A percentile compares a stretch with the other conserved stretches of the same genome.
phyloP scores from a whole-genome alignment of 2,329 filamentous ascomycete species.

The Verticillium albo-atrum region DNA sequence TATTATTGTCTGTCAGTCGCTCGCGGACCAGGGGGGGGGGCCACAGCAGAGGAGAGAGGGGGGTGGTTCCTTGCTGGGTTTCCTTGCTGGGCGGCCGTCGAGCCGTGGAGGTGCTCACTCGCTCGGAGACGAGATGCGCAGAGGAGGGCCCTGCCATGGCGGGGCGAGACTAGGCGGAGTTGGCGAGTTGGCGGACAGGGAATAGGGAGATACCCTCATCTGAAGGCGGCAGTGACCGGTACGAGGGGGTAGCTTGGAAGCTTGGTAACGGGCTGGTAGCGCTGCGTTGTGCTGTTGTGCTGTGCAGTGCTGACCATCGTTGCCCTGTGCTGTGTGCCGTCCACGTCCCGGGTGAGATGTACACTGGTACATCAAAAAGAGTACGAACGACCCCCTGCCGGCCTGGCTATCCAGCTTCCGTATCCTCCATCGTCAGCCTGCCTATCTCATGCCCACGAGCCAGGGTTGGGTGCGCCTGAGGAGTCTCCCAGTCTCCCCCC shows the following conservation, averaged over 20 bases:
- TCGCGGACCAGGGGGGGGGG: neutral
- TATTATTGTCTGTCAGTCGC: constrained; percentile 28
- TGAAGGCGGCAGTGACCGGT: neutral
- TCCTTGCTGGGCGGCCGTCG: neutral
- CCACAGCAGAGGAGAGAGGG: no score
- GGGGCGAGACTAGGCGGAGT: neutral
- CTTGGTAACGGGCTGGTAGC: neutral
- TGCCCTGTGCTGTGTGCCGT: neutral
- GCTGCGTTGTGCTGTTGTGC: neutral
- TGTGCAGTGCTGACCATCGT: neutral
- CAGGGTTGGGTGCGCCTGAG: neutral
- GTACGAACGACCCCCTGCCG: neutral
- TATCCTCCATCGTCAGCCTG: neutral
- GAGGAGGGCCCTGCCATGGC: neutral
- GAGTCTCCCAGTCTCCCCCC: neutral
- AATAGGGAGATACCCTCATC: constrained; percentile 3
- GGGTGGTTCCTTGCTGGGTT: neutral
- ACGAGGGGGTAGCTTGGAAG: neutral
- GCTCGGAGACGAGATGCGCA: neutral
- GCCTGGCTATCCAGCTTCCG: neutral
- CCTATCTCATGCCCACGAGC: neutral
- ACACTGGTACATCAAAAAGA: neutral
- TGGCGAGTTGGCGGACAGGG: neutral
- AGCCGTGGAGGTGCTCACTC: neutral
- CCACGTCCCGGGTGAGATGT: neutral